These are phyloP conservation scores for Saccharomycopsis fodiens DNA, from an alignment of 805 yeast species.

Conservation along the genomic window DNA sequence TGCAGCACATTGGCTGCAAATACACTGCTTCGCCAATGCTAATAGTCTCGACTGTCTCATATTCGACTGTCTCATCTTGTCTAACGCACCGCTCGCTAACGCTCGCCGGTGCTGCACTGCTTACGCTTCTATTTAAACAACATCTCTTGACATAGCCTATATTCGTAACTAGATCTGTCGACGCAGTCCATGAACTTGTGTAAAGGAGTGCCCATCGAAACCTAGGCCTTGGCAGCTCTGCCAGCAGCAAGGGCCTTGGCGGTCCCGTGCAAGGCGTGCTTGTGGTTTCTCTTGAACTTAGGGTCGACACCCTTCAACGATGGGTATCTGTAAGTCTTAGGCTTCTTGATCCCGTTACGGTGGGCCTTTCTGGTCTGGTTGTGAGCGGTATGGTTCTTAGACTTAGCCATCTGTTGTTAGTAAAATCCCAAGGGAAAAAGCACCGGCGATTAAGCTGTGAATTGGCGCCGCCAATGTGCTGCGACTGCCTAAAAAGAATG, in stretches of 20 bases:
- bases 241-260: constrained; percentile 87
- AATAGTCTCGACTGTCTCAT: no score
- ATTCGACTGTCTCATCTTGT: no score
- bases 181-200: background rate
- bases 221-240: constrained; percentile 41
- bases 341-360: constrained; percentile 99
- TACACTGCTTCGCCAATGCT: no score
- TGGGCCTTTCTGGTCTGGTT: constrained; percentile 99
- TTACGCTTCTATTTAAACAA: no score
- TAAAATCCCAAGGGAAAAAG: constrained; percentile 3
- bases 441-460: background rate
- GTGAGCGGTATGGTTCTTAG: constrained; percentile 99
- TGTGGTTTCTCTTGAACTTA: constrained; percentile 99
- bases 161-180: background rate
- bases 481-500: background rate
- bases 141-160: no score
- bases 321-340: constrained; percentile 96
- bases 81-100: no score
- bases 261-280: constrained; percentile 97
- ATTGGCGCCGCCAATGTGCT: background rate
- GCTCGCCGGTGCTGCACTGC: no score
- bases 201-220: background rate
- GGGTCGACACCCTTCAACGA: constrained; percentile 98
- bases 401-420: constrained; percentile 78
- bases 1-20: no score